Conservation (phyloP, 331 rosid species). For the Pyrus hybrid region DNA sequence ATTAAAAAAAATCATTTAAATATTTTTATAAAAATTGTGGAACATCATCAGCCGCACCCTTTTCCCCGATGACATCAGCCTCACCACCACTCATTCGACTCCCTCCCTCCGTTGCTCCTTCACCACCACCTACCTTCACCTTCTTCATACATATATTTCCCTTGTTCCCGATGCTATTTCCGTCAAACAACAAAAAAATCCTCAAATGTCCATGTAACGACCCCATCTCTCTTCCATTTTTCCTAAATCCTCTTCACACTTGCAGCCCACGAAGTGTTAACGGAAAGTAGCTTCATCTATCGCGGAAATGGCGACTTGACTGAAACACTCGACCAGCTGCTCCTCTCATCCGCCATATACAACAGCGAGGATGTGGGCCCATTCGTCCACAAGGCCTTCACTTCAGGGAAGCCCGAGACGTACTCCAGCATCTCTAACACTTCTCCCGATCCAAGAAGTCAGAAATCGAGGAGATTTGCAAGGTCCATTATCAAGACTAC, state of each 20-base stretch:
- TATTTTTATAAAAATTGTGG: too few relatives aligned
- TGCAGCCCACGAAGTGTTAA: conserved; percentile 61
- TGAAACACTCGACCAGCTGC: conserved; percentile 74
- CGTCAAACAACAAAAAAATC: conserved; percentile 4
- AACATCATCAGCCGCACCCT: too few relatives aligned
- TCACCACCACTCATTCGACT: too few relatives aligned
- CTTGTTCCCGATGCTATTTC: background rate
- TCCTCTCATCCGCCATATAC: conserved; percentile 75
- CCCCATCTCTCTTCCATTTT: background rate
- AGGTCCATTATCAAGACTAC: conserved; percentile 96
- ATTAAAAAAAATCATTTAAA: too few relatives aligned
- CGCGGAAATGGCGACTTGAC: conserved; percentile 53
- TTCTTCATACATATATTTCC: background rate
- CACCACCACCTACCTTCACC: background rate
- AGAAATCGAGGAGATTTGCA: conserved; percentile 93
- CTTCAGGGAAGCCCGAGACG: conserved; percentile 75
- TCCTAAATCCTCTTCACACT: conserved; percentile 47
- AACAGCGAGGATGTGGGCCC: conserved; percentile 93
- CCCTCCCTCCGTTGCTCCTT: too few relatives aligned
- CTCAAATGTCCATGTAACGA: conserved; percentile 23
- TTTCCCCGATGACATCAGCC: too few relatives aligned
- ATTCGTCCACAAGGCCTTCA: conserved; percentile 74
- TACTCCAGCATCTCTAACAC: conserved; percentile 81
- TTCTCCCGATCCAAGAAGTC: conserved; percentile 82
- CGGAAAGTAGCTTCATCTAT: conserved; percentile 56